Conservation (phyloP, 2,329 filamentous ascomycete genomes). For the Fusarium citri region DNA sequence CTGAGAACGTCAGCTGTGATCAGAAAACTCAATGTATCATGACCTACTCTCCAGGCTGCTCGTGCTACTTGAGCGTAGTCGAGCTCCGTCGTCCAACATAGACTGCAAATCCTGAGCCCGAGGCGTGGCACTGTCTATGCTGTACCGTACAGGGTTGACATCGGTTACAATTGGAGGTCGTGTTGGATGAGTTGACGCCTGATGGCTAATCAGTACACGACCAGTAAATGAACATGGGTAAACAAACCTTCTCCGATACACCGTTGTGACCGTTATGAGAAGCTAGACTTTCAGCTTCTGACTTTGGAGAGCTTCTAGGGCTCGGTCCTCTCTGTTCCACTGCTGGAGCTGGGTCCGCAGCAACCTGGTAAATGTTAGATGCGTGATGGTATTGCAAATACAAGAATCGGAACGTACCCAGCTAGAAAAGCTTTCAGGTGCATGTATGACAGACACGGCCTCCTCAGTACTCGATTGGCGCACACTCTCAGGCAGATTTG, state of each 20-base stretch:
- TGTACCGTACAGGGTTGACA: constrained; percentile 74
- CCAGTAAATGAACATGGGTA: neutral
- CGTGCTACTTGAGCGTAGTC: constrained; percentile 73
- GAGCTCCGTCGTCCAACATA: constrained; percentile 67
- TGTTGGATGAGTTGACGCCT: constrained; percentile 54
- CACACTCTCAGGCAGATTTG: constrained; percentile 67
- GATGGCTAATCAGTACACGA: constrained; percentile 15
- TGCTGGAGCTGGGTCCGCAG: constrained; percentile 42
- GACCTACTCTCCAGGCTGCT: constrained; percentile 80
- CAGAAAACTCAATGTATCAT: neutral
- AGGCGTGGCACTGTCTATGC: constrained; percentile 78
- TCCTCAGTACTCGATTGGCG: constrained; percentile 76
- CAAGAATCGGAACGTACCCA: constrained; percentile 69
- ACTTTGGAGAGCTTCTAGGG: constrained; percentile 53
- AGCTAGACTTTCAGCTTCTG: constrained; percentile 51
- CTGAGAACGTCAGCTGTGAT: constrained; percentile 50
- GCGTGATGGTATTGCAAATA: neutral
- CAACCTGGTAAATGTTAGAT: constrained; percentile 54
- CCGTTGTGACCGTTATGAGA: constrained; percentile 39
- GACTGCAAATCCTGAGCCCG: constrained; percentile 86
- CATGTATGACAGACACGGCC: constrained; percentile 90
- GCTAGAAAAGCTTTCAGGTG: constrained; percentile 81
- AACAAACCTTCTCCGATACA: constrained; percentile 42
- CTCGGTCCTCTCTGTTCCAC: constrained; percentile 51
- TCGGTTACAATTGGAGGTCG: constrained; percentile 82